Evolutionary conservation across 1,284 basidiomycete species (phyloP), one percentile per base, ranked within the genome.

Genomic region (Inonotus hispidus): DNA sequence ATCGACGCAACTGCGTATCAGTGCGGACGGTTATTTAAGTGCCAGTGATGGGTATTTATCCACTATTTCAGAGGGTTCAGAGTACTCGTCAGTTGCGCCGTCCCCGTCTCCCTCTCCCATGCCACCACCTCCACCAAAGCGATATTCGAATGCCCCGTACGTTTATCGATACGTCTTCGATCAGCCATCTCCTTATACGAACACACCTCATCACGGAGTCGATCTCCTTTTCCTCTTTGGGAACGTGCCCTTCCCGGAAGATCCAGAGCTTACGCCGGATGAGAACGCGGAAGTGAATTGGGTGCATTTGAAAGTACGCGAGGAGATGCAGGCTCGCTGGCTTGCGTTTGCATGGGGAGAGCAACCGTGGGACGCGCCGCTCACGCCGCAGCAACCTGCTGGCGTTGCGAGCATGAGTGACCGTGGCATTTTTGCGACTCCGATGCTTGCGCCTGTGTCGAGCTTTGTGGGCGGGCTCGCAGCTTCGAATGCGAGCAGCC

Each of bases 161-260:
- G 85, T 89, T 1, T 90, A 84, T 82, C 79, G 88, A 58, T 90
- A 88, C 68, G 82, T 88, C 25, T 90, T 90, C 67, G 88, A 90
- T 72, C 88, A 90, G 72, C 88, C 89, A 66, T 81, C 84, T 1
- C 85, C 87, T 2, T 75, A 78, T 43, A 77, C 81, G 46, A 80
- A 82, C 21, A 72, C 82, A 11, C 81, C 85, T 1, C 88, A 88
- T 70, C 84, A 88, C 66, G 83, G 79, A 0, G 82, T 83, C 2
- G 88, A 90, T 70, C 72, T 90, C 52, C 78, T 87, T 61, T 90
- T 89, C 71, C 77, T 90, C 53, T 90, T 90, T 71, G 88, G 89
- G 71, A 90, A 82, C 62, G 79, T 85, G 7, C 83, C 85, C 14
- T 67, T 72, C 14, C 71, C 72, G 6, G 29, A 71, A 76, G 1